Base-by-base conservation (phyloP, 768 basidiomycete species). In the Russula ochroleuca region DNA sequence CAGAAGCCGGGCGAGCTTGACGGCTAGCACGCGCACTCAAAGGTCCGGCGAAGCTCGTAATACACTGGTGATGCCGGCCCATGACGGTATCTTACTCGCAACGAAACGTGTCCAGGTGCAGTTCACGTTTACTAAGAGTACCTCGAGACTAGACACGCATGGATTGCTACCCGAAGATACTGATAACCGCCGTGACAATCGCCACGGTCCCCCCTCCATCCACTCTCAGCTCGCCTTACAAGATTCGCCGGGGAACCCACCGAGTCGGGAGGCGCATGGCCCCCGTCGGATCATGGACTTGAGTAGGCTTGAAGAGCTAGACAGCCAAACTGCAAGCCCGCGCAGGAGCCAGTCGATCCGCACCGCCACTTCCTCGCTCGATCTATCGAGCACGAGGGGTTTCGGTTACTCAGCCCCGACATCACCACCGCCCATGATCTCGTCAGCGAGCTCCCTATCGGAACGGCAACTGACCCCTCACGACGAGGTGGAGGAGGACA, bases 61-160 rank as follows among this genome's bases (percentile, higher is more conserved):
- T 21, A 40, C 59, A 15, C 40, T 57, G 15, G 40, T 63, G 35
- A 47, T 68, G 37, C 61, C 66, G 11, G 33, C 67, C n/a, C 59
- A 59, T 8, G 60, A 67, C 25, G 73, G 74, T 15, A 85, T 92
- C 59, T 74, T 93, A 67, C 75, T 92, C 14, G 89, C 87, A 19
- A 83, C 87, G 37, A 83, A 83, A 69, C 82, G 80, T 65, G 89
- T 92, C n/a, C 90, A 92, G 68, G 83, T 85, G 69, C 84, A 86
- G 17, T 92, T 69, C 49, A 67, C 65, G 47, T 43, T 49, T n/a
- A 61, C 74, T 77, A 57, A 73, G 75, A 48, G 63, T 56, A 59
- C 58, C 47, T 48, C 51, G 8, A 64, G 43, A 35, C 47, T 64
- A 21, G 52, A 55, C 52, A 5, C 45, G 6, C 47, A 59, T 33